Conservation (phyloP, 2,329 filamentous ascomycete species). For the Venturiaceae sp. region DNA sequence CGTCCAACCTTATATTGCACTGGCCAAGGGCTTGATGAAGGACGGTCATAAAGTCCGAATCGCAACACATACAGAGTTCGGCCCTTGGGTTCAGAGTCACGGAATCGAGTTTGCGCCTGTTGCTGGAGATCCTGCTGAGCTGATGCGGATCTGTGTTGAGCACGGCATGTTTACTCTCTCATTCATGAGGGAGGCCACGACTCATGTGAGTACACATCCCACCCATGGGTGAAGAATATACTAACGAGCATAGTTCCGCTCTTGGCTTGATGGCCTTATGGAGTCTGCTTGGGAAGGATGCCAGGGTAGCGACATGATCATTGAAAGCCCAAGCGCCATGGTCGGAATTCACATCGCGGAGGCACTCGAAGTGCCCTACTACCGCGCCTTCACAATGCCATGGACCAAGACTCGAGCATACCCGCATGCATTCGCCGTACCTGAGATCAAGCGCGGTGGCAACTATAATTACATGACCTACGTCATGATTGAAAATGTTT, state of each 20-base stretch:
- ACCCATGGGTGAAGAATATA: constrained; percentile 15
- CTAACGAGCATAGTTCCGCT: constrained; percentile 50
- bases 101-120: constrained; percentile 88
- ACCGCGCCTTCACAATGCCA: constrained; percentile 96
- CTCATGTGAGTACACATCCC: constrained; percentile 36
- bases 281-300: constrained; percentile 75
- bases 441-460: constrained; percentile 88
- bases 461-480: constrained; percentile 94
- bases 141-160: constrained; percentile 94
- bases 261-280: constrained; percentile 89
- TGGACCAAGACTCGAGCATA: constrained; percentile 96
- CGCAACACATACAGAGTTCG: constrained; percentile 86
- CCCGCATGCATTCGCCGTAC: constrained; percentile 90
- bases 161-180: constrained; percentile 94
- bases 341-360: constrained; percentile 96
- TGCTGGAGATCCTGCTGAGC: constrained; percentile 81
- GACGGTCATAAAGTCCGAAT: constrained; percentile 84
- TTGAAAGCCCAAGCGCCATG: constrained; percentile 96
- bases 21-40: constrained; percentile 80
- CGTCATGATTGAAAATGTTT: constrained; percentile 91
- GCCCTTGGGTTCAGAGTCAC: constrained; percentile 79
- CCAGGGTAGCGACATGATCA: constrained; percentile 77
- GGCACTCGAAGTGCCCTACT: constrained; percentile 85
- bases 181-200: constrained; percentile 79
- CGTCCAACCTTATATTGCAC: constrained; percentile 92